phyloP scores from a whole-genome alignment of 257 asterid genomes.

The Hygrophila difformis region DNA sequence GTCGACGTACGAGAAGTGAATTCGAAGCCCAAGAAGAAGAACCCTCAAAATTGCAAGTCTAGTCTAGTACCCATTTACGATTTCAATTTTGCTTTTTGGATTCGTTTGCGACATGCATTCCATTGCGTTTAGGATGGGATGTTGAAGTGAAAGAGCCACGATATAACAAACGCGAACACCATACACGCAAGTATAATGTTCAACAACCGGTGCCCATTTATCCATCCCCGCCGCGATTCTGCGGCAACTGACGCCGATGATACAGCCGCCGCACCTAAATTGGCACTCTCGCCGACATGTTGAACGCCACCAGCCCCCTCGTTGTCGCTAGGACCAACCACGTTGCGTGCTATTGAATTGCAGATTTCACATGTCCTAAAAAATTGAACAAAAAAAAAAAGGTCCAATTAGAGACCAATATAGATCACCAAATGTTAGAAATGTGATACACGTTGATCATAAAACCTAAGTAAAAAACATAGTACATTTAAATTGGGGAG shows the following conservation, averaged over 20 bases:
- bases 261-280: slow-evolving; percentile 15
- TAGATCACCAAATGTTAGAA: too few relatives aligned
- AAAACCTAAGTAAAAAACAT: too few relatives aligned
- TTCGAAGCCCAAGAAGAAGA: too few relatives aligned
- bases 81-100: slow-evolving; percentile 1
- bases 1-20: too few relatives aligned
- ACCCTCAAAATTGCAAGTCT: slow-evolving; percentile 1
- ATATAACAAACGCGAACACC: slow-evolving; percentile 85
- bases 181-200: slow-evolving; percentile 78
- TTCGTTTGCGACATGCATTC: neutral
- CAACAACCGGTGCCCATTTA: slow-evolving; percentile 62
- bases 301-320: slow-evolving; percentile 47
- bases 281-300: slow-evolving; percentile 20
- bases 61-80: slow-evolving; percentile 10
- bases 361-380: slow-evolving; percentile 90
- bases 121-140: slow-evolving; percentile 58
- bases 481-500: too few relatives aligned
- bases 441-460: too few relatives aligned
- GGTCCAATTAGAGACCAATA: too few relatives aligned
- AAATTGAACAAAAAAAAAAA: too few relatives aligned
- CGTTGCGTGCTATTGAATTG: slow-evolving; percentile 66
- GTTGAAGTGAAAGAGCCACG: slow-evolving; percentile 90
- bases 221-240: slow-evolving; percentile 47
- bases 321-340: slow-evolving; percentile 46
- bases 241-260: slow-evolving; percentile 18